Base-by-base conservation (phyloP, 208 protist species). In the Leishmania amazonensis region DNA sequence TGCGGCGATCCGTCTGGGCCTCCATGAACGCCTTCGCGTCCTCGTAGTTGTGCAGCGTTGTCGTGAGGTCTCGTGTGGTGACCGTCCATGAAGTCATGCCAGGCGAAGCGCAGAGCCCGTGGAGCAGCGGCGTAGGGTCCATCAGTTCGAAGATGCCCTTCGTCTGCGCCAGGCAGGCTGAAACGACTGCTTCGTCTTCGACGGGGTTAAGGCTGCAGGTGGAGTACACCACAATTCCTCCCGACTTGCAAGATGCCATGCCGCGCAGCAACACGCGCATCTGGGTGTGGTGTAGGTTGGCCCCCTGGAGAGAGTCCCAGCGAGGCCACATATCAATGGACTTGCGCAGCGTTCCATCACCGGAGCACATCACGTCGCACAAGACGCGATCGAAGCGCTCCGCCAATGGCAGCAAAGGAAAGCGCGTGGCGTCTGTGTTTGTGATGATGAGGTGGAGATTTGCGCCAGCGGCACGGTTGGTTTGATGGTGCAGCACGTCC, bases 171-270 rank as follows among this genome's bases (percentile, higher is more conserved):
- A 99, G 89, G 51, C 97, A 94, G 38, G 85, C 85, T 1, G 91
- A 96, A 21, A 99, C 91, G 45, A 99, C 97, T 9, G 97, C 97
- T 87, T 99, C 98, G 81, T 99, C 92, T 87, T 99, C 97, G 62
- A 99, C 88, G 21, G 98, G 98, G 87, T 99, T 99, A 31, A 99
- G 64, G 74, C 95, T 98, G 89, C 98, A 99, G 24, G 98, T 99
- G 11, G 95, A 98, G 88, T 99, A 99, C 24, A 99, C 97, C 0
- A 99, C 90, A 49, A 96, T 82, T 71, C 97, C 97, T 49, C 97
- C 97, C 76, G 76, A 62, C 75, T 91, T 90, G 84, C 94, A 95
- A 9, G 90, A 89, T 35, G 89, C 89, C 89, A 98, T 96, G 68
- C 93, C 96, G 8, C 94, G 91, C 78, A 80, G 64, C 53, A 97